Base-by-base conservation (phyloP, 2,329 filamentous ascomycete species). In the Beauveria bassiana region DNA sequence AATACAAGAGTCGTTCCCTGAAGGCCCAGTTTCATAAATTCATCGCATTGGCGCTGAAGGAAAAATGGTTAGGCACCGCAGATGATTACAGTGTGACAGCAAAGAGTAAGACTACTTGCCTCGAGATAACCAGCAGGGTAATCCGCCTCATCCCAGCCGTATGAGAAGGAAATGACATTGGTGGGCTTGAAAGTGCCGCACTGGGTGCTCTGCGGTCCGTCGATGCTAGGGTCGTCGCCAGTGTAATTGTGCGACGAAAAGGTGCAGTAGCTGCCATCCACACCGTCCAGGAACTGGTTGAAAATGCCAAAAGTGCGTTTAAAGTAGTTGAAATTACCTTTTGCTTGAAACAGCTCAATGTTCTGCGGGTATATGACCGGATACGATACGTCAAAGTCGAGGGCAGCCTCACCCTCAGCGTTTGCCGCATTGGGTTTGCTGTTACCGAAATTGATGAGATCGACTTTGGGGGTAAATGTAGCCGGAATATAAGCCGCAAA, bases 221-320 rank as follows among this genome's bases (percentile, higher is more conserved):
- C 73, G 76, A 18, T 64, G 14, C 70, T 72, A 68, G 3, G 74
- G 71, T 64, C 70, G 64, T 83, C 75, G 16, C 81, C 81, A 20
- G 18, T n/a, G 16, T 14, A n/a, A 60, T 73, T 28, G 14, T 81
- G 1, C 78, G 79, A 22, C n/a, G 42, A 43, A 4, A n/a, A 79
- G 6, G 74, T 76, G 72, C 82, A 83, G 70, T 83, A 84, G 53
- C 74, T 77, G 5, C 79, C 80, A 64, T 82, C 80, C 40, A 83
- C 73, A 43, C 79, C 80, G 61, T 82, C 79, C 49, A 79, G 74
- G 67, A 82, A 80, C 38, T 77, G 79, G 67, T 79, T 79, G 28
- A 63, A 58, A 28, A 68, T 77, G 70, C 51, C 77, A 14, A 40
- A 28, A 5, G 7, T 12, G 38, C 47, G 26, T 3, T n/a, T 4